Conservation (phyloP, 371 early-diverging fungal species). For the Mucor saturninus region DNA sequence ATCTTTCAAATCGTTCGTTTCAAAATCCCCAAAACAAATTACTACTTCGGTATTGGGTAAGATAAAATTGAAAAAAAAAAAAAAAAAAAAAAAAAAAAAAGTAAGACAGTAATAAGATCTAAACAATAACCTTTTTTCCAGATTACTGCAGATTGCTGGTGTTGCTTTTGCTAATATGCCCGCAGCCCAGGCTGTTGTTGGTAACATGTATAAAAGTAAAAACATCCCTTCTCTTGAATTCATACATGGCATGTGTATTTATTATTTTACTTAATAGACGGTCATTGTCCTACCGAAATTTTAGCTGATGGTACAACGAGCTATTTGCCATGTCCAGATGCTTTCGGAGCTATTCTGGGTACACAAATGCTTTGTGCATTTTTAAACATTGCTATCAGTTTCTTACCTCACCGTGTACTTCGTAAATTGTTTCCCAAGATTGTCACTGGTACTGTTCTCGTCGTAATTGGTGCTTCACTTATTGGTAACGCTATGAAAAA, state of each 20-base stretch:
- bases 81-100: neutral
- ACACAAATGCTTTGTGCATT: slow-evolving; percentile 57
- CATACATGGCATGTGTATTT: no score
- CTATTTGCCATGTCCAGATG: slow-evolving; percentile 57
- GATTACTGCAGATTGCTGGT: slow-evolving; percentile 41
- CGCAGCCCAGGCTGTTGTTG: slow-evolving; percentile 36
- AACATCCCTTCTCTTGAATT: slow-evolving; percentile 46
- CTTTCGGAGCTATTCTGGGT: slow-evolving; percentile 63
- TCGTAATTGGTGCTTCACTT: slow-evolving; percentile 57
- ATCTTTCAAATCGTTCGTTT: slow-evolving; percentile 57
- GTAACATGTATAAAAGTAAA: slow-evolving; percentile 58
- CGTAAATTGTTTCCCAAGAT: slow-evolving; percentile 57
- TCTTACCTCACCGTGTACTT: slow-evolving; percentile 55
- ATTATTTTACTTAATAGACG: neutral
- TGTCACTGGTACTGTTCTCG: slow-evolving; percentile 57
- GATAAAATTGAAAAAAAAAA: neutral
- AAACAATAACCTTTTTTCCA: no score
- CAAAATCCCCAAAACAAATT: slow-evolving; percentile 49
- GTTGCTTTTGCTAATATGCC: slow-evolving; percentile 47
- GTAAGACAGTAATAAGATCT: no score
- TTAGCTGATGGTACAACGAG: slow-evolving; percentile 44
- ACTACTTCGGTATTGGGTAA: slow-evolving; percentile 55
- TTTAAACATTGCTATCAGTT: slow-evolving; percentile 49
- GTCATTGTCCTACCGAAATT: slow-evolving; percentile 48
- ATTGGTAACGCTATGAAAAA: slow-evolving; percentile 50